Conservation (phyloP, 345 rosid species). For the Aquilaria yunnanensis region DNA sequence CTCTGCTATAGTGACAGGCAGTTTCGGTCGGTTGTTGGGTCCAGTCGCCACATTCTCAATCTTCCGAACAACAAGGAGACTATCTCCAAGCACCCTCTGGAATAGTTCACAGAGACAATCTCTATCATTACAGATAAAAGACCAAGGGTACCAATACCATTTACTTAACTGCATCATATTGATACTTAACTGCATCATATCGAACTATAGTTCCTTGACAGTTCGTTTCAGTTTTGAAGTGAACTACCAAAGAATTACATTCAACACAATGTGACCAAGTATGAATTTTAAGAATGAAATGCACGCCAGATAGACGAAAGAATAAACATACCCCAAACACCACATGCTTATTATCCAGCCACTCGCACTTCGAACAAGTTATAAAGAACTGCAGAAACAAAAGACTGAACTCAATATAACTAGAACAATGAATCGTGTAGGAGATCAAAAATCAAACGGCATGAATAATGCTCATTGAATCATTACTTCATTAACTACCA, state of each 20-base stretch:
- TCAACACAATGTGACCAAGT: no score
- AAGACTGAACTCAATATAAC: not conserved
- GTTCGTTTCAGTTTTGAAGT: no score
- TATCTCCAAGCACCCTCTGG: conserved; percentile 93
- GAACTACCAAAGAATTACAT: no score
- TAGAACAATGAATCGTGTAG: not conserved
- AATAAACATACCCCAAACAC: conserved; percentile 83
- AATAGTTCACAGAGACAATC: not conserved
- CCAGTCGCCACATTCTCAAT: conserved; percentile 94
- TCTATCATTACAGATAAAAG: not conserved
- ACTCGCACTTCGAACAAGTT: conserved; percentile 94
- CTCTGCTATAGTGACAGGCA: conserved; percentile 69
- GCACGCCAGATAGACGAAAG: not conserved
- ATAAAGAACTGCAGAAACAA: conserved; percentile 74
- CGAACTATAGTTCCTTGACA: no score
- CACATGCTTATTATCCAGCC: conserved; percentile 97
- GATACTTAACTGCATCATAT: no score
- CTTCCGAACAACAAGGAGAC: conserved; percentile 77
- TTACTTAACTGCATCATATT: no score
- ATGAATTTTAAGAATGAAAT: no score
- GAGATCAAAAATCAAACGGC: no score
- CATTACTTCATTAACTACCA: no score
- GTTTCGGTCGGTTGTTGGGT: conserved; percentile 89
- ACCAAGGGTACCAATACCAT: not conserved
- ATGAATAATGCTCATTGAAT: no score